Conservation (phyloP, 768 basidiomycete species). For the Trametopsis cervina region DNA sequence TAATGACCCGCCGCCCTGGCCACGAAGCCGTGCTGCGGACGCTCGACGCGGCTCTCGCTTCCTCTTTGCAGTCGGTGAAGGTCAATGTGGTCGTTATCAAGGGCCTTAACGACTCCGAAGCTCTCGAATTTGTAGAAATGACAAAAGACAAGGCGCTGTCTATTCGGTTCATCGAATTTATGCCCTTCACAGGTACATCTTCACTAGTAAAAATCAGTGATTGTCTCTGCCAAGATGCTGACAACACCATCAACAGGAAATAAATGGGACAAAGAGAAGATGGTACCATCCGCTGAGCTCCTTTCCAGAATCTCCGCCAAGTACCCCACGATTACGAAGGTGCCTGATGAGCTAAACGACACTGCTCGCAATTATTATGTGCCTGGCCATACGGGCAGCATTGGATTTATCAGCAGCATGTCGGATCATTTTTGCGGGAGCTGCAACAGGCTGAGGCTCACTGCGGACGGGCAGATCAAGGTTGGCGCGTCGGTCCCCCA, state of each 20-base stretch:
- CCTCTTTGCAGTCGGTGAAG: slow-evolving; percentile 56
- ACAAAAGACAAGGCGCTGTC: slow-evolving; percentile 57
- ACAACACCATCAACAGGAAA: slow-evolving; percentile 62
- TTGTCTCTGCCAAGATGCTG: no score
- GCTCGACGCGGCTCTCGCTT: slow-evolving; percentile 54
- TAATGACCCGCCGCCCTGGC: slow-evolving; percentile 75
- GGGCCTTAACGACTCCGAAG: slow-evolving; percentile 76
- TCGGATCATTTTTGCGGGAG: slow-evolving; percentile 87
- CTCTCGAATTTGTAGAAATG: slow-evolving; percentile 72
- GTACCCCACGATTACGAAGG: slow-evolving; percentile 49
- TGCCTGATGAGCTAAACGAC: slow-evolving; percentile 63
- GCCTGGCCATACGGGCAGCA: slow-evolving; percentile 60
- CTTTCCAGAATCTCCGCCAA: slow-evolving; percentile 39
- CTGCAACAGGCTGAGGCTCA: slow-evolving; percentile 79
- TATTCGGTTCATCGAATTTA: slow-evolving; percentile 88
- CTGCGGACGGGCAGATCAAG: slow-evolving; percentile 91
- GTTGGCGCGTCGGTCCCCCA: slow-evolving; percentile 25
- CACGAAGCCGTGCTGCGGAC: slow-evolving; percentile 69
- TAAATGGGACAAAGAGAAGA: slow-evolving; percentile 76
- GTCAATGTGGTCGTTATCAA: slow-evolving; percentile 81
- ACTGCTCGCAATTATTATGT: slow-evolving; percentile 79
- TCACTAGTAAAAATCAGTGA: no score
- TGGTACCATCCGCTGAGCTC: slow-evolving; percentile 69
- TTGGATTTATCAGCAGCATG: slow-evolving; percentile 92
- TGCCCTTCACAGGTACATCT: slow-evolving; percentile 84